Evolutionary conservation across 164 flowering plant species (phyloP), one percentile per base, ranked within the genome.

Genomic region (Nymphaea thermarum): DNA sequence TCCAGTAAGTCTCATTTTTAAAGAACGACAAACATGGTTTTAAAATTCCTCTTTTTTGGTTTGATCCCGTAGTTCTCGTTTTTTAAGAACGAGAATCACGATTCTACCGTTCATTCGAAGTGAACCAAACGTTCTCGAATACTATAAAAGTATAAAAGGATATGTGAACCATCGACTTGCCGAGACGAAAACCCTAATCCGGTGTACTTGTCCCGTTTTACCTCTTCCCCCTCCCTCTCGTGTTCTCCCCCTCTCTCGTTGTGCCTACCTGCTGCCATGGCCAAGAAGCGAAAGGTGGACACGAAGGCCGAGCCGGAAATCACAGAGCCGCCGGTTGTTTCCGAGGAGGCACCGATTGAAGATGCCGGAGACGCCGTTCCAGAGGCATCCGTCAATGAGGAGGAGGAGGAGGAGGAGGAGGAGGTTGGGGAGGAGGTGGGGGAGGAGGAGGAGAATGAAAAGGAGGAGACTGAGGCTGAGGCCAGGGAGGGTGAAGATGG

Each of bases 271-370:
- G 59, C 41, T 36, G 42, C 62, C 43, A 77, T 77, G 80, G 75
- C 77, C 64, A 72, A 77, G 67, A 74, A 67, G 67, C 73, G 77
- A 65, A 77, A 74, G 75, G 64, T 67, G 43, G 75, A 42, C 2
- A 60, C 65, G 7, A 69, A 72, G 53, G 15, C 16, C 36, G 63
- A 61, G 62, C 14, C 59, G 3, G 43, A 12, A 6, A 8, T n/a
- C 42, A 8, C 18, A 42, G 57, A 51, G 14, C 3, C 57, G 14
- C n/a, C 63, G 63, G n/a, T 7, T 17, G 63, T 7, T 12, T 61
- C 63, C 17, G 43, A 36, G 66, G 44, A 64, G n/a, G 70, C 66
- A 1, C 15, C 55, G 16, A 71, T 68, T 41, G 18, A 69, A 36
- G 62, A 60, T 14, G 42, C 45, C 51, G 11, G 65, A 44, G 3